Evolutionary conservation across 2,329 filamentous ascomycete genomes (phyloP), one percentile per base, ranked within the genome.

Genomic region (Aspergillus oerlinghausenensis): DNA sequence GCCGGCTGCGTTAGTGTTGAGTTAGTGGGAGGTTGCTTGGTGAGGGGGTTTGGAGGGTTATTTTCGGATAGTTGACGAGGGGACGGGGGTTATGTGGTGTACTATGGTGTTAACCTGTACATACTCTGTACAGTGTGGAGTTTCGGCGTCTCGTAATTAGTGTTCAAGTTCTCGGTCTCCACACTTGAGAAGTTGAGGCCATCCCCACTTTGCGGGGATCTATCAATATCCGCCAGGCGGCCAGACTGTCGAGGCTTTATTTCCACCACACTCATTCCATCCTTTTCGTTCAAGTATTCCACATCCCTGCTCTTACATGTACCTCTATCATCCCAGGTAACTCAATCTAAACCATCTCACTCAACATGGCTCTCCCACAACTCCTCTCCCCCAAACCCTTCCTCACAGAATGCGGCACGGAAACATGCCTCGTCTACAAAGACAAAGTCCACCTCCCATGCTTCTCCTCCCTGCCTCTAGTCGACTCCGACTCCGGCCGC

Each of bases 331-430:
- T 21, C 21, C 21, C 21, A 21, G 21, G 21, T 21, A 21, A 21
- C 21, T 21, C 21, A 21, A 21, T 21, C 21, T 21, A 21, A 21
- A 21, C 21, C 21, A 21, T 2, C 21, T 21, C 21, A 19, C 19
- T 5, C 26, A 51, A 23, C 9, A 51, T 51, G 49, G 4, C 49
- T 4, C 49, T 51, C 11, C 57, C 56, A 4, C 57, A 60, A 21
- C 57, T 60, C 56, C 4, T 47, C 19, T 51, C 57, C 10, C 26
- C 51, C 6, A 43, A 40, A 40, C 56, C 51, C n/a, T 60, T 58
- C 45, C 56, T 60, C 43, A 51, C 56, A 14, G 57, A 60, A 32
- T 51, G 45, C 25, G 56, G 57, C 25, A 42, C 56, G 19, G 57
- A 60, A 51, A 60, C 57, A 3, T 51, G 43, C 29, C 48, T 58